A percentile compares a stretch with the other conserved stretches of the same genome.
Conservation (phyloP, 192 early-diverging fungal genomes). For the Bifiguratus adelaidae region DNA sequence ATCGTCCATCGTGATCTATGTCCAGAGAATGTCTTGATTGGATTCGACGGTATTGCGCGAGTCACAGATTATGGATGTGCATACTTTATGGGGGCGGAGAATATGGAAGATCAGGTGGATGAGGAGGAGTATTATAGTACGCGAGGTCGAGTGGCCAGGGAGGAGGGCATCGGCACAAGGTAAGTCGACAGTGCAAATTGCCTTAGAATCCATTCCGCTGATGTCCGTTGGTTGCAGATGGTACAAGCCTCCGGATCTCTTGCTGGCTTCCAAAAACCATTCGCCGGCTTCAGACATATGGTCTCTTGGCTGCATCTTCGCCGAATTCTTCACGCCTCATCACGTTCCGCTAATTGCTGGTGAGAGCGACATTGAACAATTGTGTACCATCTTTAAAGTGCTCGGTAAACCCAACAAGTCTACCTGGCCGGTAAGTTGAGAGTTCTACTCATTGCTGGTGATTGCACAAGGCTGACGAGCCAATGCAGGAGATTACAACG, state of each 20-base stretch:
- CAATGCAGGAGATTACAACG: not conserved
- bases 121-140: not conserved
- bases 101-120: constrained; percentile 1
- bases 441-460: not conserved
- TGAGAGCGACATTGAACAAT: constrained; percentile 33
- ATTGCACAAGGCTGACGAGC: not conserved
- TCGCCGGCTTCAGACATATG: constrained; percentile 34
- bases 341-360: constrained; percentile 20
- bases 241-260: constrained; percentile 35
- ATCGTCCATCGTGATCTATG: constrained; percentile 85
- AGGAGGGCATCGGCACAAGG: constrained; percentile 6
- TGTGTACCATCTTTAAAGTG: constrained; percentile 27
- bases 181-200: too few relatives aligned
- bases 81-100: not conserved
- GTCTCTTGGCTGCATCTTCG: constrained; percentile 34
- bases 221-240: constrained; percentile 6
- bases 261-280: constrained; percentile 26
- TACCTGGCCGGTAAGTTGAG: not conserved
- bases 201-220: too few relatives aligned
- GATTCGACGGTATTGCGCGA: constrained; percentile 21
- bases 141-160: not conserved
- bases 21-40: constrained; percentile 78
- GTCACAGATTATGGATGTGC: constrained; percentile 70
- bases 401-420: constrained; percentile 22
- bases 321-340: constrained; percentile 23